Percentiles rank a stretch among this genome's conserved stretches.
Evolutionary conservation across 2,329 filamentous ascomycete species (phyloP).

Genomic region (Zasmidium angulare): DNA sequence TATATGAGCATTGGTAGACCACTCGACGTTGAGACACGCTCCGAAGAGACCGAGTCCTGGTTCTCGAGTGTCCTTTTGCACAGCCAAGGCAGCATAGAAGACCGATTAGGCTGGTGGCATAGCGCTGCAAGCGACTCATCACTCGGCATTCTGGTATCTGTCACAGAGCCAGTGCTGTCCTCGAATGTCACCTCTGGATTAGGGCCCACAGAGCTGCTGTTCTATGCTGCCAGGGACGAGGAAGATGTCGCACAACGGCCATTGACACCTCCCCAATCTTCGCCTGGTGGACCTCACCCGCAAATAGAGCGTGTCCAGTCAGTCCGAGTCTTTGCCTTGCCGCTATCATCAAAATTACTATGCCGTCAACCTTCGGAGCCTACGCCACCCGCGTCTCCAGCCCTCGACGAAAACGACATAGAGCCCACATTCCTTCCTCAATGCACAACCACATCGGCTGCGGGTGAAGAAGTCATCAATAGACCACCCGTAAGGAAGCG

Average conservation of each 20-base stretch:
- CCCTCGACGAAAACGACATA: slow-evolving; percentile 5
- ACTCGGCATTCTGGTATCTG: slow-evolving; percentile 19
- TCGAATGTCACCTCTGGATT: not conserved
- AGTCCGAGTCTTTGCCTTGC: slow-evolving; percentile 41
- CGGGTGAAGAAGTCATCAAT: slow-evolving; percentile 22
- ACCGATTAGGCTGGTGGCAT: slow-evolving; percentile 20
- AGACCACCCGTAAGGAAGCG: slow-evolving; percentile 39
- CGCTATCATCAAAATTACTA: slow-evolving; percentile 45
- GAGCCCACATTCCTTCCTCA: slow-evolving; percentile 27
- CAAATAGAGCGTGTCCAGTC: not conserved
- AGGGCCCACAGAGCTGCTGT: slow-evolving; percentile 45
- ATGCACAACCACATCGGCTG: not conserved
- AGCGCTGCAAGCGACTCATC: slow-evolving; percentile 20
- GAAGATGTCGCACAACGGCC: slow-evolving; percentile 18
- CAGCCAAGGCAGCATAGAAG: not conserved
- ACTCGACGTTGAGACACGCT: slow-evolving; percentile 8
- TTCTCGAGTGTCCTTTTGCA: slow-evolving; percentile 20
- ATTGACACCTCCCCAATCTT: slow-evolving; percentile 38
- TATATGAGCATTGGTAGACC: slow-evolving; percentile 12
- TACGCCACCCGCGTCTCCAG: slow-evolving; percentile 31
- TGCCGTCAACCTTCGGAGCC: slow-evolving; percentile 8
- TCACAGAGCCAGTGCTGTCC: not conserved
- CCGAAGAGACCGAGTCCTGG: slow-evolving; percentile 20
- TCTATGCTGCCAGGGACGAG: slow-evolving; percentile 41
- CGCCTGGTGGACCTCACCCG: slow-evolving; percentile 13